Percentiles rank a stretch among this genome's conserved stretches.
Evolutionary conservation across 768 basidiomycete genomes (phyloP).

Genomic region (Collybia nuda): DNA sequence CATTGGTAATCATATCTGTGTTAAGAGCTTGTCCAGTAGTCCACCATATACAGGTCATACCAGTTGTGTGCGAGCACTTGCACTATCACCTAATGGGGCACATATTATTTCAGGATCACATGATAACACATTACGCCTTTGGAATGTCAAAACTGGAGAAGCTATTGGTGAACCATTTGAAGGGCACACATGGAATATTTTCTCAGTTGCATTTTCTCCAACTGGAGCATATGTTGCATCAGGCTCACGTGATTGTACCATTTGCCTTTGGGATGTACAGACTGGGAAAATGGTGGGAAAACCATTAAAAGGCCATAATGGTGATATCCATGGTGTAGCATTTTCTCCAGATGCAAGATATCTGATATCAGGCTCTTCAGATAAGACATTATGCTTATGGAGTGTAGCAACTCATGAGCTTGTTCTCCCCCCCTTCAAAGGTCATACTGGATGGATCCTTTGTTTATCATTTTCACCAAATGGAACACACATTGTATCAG

Average conservation of each 20-base stretch:
- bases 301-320: too few relatives aligned
- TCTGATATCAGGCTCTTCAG: too few relatives aligned
- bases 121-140: conserved; percentile 1
- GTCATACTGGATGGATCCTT: neutral
- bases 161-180: neutral
- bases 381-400: too few relatives aligned
- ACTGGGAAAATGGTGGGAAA: too few relatives aligned
- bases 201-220: neutral
- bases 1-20: too few relatives aligned
- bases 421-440: too few relatives aligned
- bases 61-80: too few relatives aligned
- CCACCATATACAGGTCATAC: too few relatives aligned
- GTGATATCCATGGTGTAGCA: too few relatives aligned
- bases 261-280: neutral
- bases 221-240: neutral
- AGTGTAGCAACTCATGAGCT: too few relatives aligned
- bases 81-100: conserved; percentile 9
- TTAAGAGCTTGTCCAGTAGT: too few relatives aligned
- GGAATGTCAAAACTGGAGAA: neutral
- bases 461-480: conserved; percentile 17
- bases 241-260: neutral
- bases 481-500: conserved; percentile 14
- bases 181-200: neutral
- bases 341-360: too few relatives aligned
- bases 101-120: conserved; percentile 1